Evolutionary conservation across 768 basidiomycete species (phyloP), one percentile per base, ranked within the genome.

Genomic region (Heimioporus sp.): DNA sequence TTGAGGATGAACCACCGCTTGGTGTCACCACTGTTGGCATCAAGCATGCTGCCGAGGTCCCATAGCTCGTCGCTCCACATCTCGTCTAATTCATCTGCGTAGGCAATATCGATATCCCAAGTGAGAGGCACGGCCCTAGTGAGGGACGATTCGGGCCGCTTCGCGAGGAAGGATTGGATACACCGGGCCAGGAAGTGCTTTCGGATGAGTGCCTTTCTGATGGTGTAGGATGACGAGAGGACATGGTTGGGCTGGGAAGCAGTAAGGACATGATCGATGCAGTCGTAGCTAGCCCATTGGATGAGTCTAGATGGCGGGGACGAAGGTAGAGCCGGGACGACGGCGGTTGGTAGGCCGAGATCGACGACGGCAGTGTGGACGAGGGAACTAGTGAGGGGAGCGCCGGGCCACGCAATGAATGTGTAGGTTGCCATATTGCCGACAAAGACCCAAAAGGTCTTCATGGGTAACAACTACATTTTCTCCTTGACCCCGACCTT

Each of bases 71-170:
- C 96, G 30, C 80, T 70, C 81, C 94, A 89, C 71, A 92, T 75
- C 69, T 98, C 97, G 53, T 97, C 93, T 16, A 99, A 78, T 62
- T 99, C 97, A 69, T 99, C 96, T 4, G 87, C 86, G 66, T 88
- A 93, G 13, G 88, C 85, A 21, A 98, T 75, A 55, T 96, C 91
- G 49, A 97, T 73, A 50, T 89, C 83, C 77, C 86, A 95, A 9
- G 92, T 94, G 56, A 70, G 72, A 13, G 95, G 95, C 13, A 81
- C 73, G 12, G 83, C 78, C 31, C 59, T 61, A 43, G 63, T 71
- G 35, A 98, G 76, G 8, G 73, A 48, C 16, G 88, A 85, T 13
- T 75, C 52, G 5, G 82, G 76, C 64, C 83, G 73, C 72, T 98
- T 98, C 38, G 76, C 81, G 43, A 85, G 63, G 68, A 90, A 92